Base-by-base conservation (phyloP, 2,329 filamentous ascomycete genomes). In the Colletotrichum endophyticum region DNA sequence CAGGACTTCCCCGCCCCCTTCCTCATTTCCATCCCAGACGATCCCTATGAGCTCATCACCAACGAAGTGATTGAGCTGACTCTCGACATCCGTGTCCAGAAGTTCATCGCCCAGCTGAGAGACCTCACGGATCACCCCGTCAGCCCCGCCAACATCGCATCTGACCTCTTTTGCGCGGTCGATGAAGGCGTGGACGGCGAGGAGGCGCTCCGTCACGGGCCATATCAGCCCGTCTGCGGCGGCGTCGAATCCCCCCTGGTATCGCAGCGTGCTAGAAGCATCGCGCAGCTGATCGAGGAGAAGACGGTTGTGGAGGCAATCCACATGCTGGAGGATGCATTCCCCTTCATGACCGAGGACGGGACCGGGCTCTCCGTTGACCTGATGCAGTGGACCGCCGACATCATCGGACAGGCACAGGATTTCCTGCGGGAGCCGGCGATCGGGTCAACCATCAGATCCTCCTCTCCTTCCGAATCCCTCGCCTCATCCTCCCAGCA, bases 31-130 rank as follows among this genome's bases (percentile, higher is more conserved):
- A 66, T 77, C 3, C 72, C 75, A 25, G 77, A 75, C 3, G 61
- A 57, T 19, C 34, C 57, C 27, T 64, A 27, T 28, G 61, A 75
- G 30, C 36, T 64, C 15, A 53, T 73, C 3, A 78, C 78, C 16
- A 56, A 81, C 5, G 75, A 79, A 6, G 75, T 80, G 32, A 36
- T 80, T 63, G 36, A 76, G 25, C 75, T 84, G 9, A 83, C 83
- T 4, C 78, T 88, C 28, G 79, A 83, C 6, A 82, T 88, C 30
- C 86, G 86, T 59, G 86, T 85, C 0, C 82, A 83, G 66, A 78
- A 80, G 49, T 78, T 84, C 59, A 82, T 88, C 25, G 81, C 83
- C 57, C 62, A 44, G 3, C 73, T 85, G 6, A n/a, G 15, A 62
- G 16, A 56, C 11, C 56, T 27, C 22, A 44, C 27, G 0, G 53